Base-by-base conservation (phyloP, 257 asterid species). In the Solanum lycopersicoides region DNA sequence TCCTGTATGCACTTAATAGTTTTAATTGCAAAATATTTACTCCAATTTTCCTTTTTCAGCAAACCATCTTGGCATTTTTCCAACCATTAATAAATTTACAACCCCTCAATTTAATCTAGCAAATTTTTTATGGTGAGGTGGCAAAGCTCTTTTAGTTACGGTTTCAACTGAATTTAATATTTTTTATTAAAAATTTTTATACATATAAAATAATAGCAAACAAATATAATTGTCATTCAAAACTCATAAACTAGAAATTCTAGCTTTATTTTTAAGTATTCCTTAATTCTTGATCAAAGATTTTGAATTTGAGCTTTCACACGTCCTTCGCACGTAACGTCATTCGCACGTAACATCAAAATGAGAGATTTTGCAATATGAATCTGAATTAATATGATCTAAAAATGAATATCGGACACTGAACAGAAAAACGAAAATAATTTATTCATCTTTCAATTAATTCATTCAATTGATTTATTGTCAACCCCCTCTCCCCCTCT, bases 101-200 rank as follows among this genome's bases (percentile, higher is more conserved):
- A 87, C 83, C 90, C 91, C 86, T 86, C 86, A 66, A 75, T 88
- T 91, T 86, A 88, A 89, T 69, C 84, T 85, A 23, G 39, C 12
- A 35, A 72, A 34, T 34, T 72, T 28, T 4, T 72, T 72, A 6
- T 34, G 44, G 79, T 18, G 44, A 9, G 25, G 25, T 16, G 44
- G 44, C 39, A 72, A 72, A 72, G 1, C 69, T 63, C 30, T 59
- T 63, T 16, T 32, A 32, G 20, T 65, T 65, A 28, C 7, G 73
- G 73, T 25, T 25, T 25, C 16, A 14, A 13, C 3, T 12, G 1
- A 66, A 25, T 66, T 66, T 66, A 25, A 65, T 23, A 63, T 11
- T 63, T 63, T 63, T 63, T 63, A 1, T 15, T n/a, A 63, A 10
- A 9, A 23, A 1, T 2, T 4, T 21, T 63, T 23, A 4, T 63